Evolutionary conservation across 306 rosid genomes (phyloP).

Genomic region (Lathyrus tuberosus): DNA sequence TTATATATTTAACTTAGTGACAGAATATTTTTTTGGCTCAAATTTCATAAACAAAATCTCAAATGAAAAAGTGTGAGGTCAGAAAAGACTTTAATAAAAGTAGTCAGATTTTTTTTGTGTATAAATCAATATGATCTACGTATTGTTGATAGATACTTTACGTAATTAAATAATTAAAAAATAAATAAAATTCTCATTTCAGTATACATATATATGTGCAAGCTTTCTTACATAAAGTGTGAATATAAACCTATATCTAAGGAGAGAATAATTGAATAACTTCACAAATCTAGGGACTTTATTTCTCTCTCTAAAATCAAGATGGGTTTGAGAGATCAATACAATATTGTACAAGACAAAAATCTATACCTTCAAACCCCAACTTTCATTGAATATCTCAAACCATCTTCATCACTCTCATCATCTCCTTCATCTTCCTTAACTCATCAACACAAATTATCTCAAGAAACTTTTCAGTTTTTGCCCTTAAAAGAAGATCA

Average conservation of each 20-base stretch:
- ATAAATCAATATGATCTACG: not conserved
- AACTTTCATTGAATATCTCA: conserved; percentile 92
- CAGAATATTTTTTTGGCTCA: not conserved
- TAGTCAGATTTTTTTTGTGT: not conserved
- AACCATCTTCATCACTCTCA: conserved; percentile 56
- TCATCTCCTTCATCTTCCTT: conserved; percentile 41
- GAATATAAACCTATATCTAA: conserved; percentile 51
- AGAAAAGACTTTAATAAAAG: not conserved
- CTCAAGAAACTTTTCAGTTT: conserved; percentile 57
- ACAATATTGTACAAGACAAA: conserved; percentile 50
- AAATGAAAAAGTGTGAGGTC: not conserved
- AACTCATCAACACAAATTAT: conserved; percentile 26
- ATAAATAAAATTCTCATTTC: conserved; percentile 39
- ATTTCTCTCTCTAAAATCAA: conserved; percentile 24
- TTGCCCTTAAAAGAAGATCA: conserved; percentile 50
- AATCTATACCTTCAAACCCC: conserved; percentile 65
- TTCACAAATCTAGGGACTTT: conserved; percentile 37
- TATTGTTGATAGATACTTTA: not conserved
- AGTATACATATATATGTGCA: conserved; percentile 35
- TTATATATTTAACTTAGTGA: not conserved
- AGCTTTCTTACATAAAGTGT: conserved; percentile 51
- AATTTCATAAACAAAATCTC: not conserved
- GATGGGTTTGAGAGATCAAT: conserved; percentile 70
- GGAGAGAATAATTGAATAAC: conserved; percentile 48
- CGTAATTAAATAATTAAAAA: not conserved